phyloP scores from a whole-genome alignment of 352 stramenopile genomes.

The Phytophthora megakarya region DNA sequence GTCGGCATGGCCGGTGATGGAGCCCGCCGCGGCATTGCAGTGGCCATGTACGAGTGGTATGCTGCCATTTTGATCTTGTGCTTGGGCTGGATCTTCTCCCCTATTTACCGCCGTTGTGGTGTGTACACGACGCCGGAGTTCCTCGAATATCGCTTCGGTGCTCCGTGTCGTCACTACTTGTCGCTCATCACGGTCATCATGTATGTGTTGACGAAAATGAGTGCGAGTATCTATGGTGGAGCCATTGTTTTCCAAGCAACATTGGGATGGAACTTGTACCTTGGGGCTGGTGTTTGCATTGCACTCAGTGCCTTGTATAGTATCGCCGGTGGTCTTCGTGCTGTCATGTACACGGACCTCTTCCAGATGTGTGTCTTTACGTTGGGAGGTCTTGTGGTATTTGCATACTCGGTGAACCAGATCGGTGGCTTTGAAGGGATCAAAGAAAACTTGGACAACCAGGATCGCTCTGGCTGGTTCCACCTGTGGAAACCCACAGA shows the following conservation, averaged over 20 bases:
- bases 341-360: slow-evolving; percentile 76
- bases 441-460: slow-evolving; percentile 46
- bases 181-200: slow-evolving; percentile 65
- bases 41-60: slow-evolving; percentile 74
- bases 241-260: slow-evolving; percentile 65
- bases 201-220: slow-evolving; percentile 75
- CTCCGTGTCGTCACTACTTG: slow-evolving; percentile 59
- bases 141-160: slow-evolving; percentile 54
- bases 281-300: slow-evolving; percentile 55
- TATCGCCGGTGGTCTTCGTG: slow-evolving; percentile 59
- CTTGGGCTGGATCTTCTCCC: slow-evolving; percentile 66
- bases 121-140: slow-evolving; percentile 67
- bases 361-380: slow-evolving; percentile 77
- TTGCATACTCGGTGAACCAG: slow-evolving; percentile 53
- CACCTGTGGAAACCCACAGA: slow-evolving; percentile 57
- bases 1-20: slow-evolving; percentile 71
- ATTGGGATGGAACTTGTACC: slow-evolving; percentile 64
- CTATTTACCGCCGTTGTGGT: slow-evolving; percentile 60
- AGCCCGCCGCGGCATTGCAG: slow-evolving; percentile 57
- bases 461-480: slow-evolving; percentile 50
- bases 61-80: slow-evolving; percentile 58
- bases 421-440: slow-evolving; percentile 66
- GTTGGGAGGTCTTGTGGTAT: slow-evolving; percentile 59
- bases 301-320: slow-evolving; percentile 62
- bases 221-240: slow-evolving; percentile 69